phyloP scores from a whole-genome alignment of 768 basidiomycete genomes.

The Tulasnella sp. region DNA sequence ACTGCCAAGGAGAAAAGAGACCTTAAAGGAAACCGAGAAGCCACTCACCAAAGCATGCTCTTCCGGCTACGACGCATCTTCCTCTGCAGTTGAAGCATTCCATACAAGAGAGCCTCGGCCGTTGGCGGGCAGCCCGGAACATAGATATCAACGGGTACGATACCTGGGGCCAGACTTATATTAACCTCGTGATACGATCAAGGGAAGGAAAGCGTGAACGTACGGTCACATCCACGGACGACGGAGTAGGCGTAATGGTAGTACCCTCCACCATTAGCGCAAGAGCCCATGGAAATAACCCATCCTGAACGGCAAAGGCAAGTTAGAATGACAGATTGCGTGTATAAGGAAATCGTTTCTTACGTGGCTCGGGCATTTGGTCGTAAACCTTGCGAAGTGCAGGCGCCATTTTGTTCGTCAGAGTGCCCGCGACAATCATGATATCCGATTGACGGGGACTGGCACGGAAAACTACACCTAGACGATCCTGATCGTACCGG shows the following conservation, averaged over 20 bases:
- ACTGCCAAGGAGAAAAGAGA: background rate
- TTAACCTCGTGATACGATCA: background rate
- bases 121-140: conserved; percentile 92
- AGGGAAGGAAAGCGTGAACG: conserved; percentile 24
- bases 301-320: conserved; percentile 40
- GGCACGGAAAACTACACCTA: conserved; percentile 98
- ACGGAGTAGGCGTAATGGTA: conserved; percentile 99
- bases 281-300: conserved; percentile 99
- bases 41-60: conserved; percentile 70
- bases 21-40: background rate
- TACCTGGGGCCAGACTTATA: conserved; percentile 37
- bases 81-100: conserved; percentile 91
- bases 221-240: conserved; percentile 94
- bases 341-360: conserved; percentile 22
- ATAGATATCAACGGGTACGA: conserved; percentile 97
- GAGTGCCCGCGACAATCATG: conserved; percentile 98
- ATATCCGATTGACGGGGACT: conserved; percentile 94
- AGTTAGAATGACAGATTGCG: background rate
- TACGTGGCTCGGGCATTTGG: conserved; percentile 97
- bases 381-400: conserved; percentile 93
- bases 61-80: conserved; percentile 89
- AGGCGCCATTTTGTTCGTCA: conserved; percentile 99
- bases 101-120: conserved; percentile 94
- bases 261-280: conserved; percentile 96
- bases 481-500: conserved; percentile 94